Evolutionary conservation across 176 grass and related monocot genomes (phyloP), one percentile per base, ranked within the genome.

Genomic region (Lolium multiflorum): DNA sequence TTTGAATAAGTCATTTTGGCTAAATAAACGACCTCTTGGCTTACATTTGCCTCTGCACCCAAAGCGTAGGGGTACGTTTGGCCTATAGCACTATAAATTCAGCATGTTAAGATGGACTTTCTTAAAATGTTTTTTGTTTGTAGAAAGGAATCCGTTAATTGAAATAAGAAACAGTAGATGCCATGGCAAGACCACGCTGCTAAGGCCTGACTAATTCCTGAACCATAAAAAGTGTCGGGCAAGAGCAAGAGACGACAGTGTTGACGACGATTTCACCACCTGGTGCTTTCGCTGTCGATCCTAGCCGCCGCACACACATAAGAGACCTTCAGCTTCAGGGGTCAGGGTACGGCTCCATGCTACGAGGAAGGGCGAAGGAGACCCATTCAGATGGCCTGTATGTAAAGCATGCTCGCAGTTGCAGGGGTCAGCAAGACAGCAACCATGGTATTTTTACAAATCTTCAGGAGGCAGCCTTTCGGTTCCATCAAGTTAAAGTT

Each of bases 301-400:
- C 73, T 11, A 1, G 28, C 7, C 35, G 16, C 65, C 65, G 65
- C 65, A 39, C 65, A 31, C 65, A 69, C 64, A 67, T 0, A 31
- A 1, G 26, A 65, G 22, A 26, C 3, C 60, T 28, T 48, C 12
- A 31, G 28, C 28, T 1, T 31, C 28, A 31, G 28, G 28, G 28
- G 28, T 31, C 7, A 4, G 46, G 4, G 21, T 28, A 39, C n/a
- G 83, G 61, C 88, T 90, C 83, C 52, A 54, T 10, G 52, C 51
- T 62, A 82, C 0, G 11, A 10, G 61, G 83, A 77, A 86, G 83
- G 78, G 13, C 71, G 73, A 15, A 20, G 48, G 47, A 18, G 51
- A 20, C 37, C 12, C 7, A 2, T 31, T 7, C 11, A 11, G 37
- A 71, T 20, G 52, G 16, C 52, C 52, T 18, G 15, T 31, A 31